Base-by-base conservation (phyloP, 257 asterid genomes). In the Forsythia suspensa region DNA sequence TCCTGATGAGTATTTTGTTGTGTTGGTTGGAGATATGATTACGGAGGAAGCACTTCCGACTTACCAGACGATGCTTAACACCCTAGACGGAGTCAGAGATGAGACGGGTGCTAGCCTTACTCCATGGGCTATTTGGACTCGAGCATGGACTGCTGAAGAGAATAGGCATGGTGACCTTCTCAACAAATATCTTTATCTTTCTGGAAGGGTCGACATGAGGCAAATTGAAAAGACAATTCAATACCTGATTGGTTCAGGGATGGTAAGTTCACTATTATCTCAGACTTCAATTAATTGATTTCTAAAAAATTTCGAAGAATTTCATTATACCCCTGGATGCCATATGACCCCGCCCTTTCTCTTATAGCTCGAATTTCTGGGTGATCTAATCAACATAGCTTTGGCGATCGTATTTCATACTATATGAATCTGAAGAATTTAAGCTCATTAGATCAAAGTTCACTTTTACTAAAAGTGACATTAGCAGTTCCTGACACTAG, bases 41-140 rank as follows among this genome's bases (percentile, higher is more conserved):
- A 87, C 96, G 0, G 94, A 91, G 81, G 96, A 91, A 86, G 94
- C 96, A 1, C 94, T 92, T 46, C 97, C 97, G 6, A 92, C 97
- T 16, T 91, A 92, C 74, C 97, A 91, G 85, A 92, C 96, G 3
- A 89, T 92, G 96, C 82, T 92, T 11, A 90, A 91, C 83, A 92
- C 97, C 48, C 88, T 92, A 0, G 96, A 92, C 78, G 93, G 87
- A 12, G 96, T 91, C 72, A 88, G 90, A n/a, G 96, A 92, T 72
- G 96, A 92, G 76, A 91, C 94, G 0, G 94, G 96, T 20, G 96
- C 96, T 57, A 91, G 94, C 85, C 90, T 36, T 75, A 87, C 91
- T 76, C 87, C 97, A 0, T 91, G 94, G 94, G 97, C 93, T 43
- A 71, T 87, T 83, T 90, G 95, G 97, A 92, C 93, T 2, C 82